Base-by-base conservation (phyloP, 208 protist species). In the Leptomonas seymouri region DNA sequence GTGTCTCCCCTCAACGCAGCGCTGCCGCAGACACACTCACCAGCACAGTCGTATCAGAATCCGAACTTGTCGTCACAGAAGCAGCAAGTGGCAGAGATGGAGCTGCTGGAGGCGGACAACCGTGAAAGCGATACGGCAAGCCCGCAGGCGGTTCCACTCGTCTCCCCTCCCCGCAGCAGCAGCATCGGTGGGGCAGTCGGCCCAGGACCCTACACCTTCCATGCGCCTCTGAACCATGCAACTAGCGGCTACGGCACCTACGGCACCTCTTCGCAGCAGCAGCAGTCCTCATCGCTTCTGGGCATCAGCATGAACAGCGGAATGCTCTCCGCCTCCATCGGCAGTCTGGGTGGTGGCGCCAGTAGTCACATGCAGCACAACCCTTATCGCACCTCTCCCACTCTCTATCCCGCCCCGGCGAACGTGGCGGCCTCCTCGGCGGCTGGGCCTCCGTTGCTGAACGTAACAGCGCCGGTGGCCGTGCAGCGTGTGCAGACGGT, bases 151-250 rank as follows among this genome's bases (percentile, higher is more conserved):
- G 44, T 65, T 0, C 70, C 70, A 14, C 62, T 76, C 36, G 58
- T 76, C 30, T 76, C 70, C 3, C 62, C 70, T 18, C 70, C 70
- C 1, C 70, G 70, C 55, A 69, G 69, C 59, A 68, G 61, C 70
- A 76, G 70, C 56, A 76, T 60, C 46, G 63, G 60, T 30, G 60
- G 46, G 27, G 58, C 25, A 27, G 42, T 51, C 3, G 36, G 27
- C 44, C 12, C 27, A 3, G 58, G 46, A 3, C 16, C 16, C 30
- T 65, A 65, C 46, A 30, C 46, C 30, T 65, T 42, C 60, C 36
- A 30, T 45, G 14, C 60, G n/a, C 18, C 36, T 27, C 3, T 16
- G 6, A 36, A 31, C 44, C 23, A 64, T 28, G 5, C 18, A 4
- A 8, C 1, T 16, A 31, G 9, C 42, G 25, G 31, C 31, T 55